Evolutionary conservation across 257 asterid genomes (phyloP), one percentile per base, ranked within the genome.

Genomic region (Przewalskia tangutica): DNA sequence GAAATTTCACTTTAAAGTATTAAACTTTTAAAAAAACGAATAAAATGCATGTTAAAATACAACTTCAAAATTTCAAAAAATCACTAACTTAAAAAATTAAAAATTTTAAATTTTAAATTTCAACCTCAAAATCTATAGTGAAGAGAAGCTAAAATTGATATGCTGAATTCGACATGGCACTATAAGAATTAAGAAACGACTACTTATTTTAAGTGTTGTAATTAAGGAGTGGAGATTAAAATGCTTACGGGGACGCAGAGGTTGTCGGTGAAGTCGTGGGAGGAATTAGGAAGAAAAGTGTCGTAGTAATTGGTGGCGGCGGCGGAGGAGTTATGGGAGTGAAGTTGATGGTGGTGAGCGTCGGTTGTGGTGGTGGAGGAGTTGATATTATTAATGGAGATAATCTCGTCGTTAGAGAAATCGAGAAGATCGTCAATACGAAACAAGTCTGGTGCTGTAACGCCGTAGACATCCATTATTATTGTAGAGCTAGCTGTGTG

Each of bases 381-480:
- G 79, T 86, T 53, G 58, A 86, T 79, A 14, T 85, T 85, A 11
- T 85, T 85, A 14, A 90, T 77, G 64, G 91, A 76, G 83, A 89
- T 83, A 77, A 85, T 64, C 0, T 90, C 92, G 7, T 91, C 92
- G 54, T 84, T 86, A 0, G 97, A 91, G 8, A 90, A 84, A 86
- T 93, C 91, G 1, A 91, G 81, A 23, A 93, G 92, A 86, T 90
- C 94, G 27, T 93, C 97, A 73, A 91, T 81, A 55, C 83, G 83
- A 55, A 82, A 84, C 62, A 51, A 58, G 18, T 84, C 85, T 17
- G 75, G 82, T 65, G 63, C 90, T 6, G 92, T 79, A 8, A 86
- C 89, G 56, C 90, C 90, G 82, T 86, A 91, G 8, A 86, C 89
- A 84, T 93, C 96, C 94, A 91, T 89, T 87, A 17, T 62, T 62